Evolutionary conservation across 2,329 filamentous ascomycete genomes (phyloP), one percentile per base, ranked within the genome.

Genomic region (Colletotrichum navitas): DNA sequence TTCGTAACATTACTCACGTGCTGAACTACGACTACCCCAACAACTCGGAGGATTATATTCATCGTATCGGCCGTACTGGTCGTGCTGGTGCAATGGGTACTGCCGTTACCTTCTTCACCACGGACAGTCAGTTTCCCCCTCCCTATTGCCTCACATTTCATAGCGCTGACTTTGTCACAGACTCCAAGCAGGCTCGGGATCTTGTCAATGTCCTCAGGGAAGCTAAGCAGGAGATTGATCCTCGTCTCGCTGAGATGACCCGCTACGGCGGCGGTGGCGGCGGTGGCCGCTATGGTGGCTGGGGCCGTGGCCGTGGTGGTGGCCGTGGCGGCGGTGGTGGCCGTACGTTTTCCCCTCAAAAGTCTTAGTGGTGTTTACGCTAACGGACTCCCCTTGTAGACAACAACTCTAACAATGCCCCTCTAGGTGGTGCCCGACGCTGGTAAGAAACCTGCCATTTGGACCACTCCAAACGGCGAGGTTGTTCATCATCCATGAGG

Each of bases 11-110:
- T 88, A 98, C 96, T 86, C 96, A 99, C 87, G 96, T 99, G 86
- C 90, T 99, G 87, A 98, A 98, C 91, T 98, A 98, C 93, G 96
- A 98, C 84, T 98, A 98, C 85, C 95, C 95, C 83, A 98, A 98
- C 88, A 98, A 98, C 85, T 91, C 96, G 79, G 96, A 99, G 87
- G 95, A 98, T 81, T 98, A 98, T 80, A 97, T 98, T 77, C 96
- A 98, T 82, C 93, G 96, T 83, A 96, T 95, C 83, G 96, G 96
- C 79, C 93, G 96, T 86, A 98, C 96, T 78, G 95, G 96, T 79
- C 93, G 95, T 88, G 95, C 96, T 81, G 96, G 96, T 86, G 92
- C 92, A 79, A 94, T 92, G 76, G 96, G 96, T 86, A 98, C 95
- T 79, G 96, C 96, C 82, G 98, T 98, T 81, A 98, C 96, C 76